These are phyloP conservation scores for Globisporangium apiculatum DNA, from an alignment of 352 stramenopile genomes.

Conservation along the genomic window DNA sequence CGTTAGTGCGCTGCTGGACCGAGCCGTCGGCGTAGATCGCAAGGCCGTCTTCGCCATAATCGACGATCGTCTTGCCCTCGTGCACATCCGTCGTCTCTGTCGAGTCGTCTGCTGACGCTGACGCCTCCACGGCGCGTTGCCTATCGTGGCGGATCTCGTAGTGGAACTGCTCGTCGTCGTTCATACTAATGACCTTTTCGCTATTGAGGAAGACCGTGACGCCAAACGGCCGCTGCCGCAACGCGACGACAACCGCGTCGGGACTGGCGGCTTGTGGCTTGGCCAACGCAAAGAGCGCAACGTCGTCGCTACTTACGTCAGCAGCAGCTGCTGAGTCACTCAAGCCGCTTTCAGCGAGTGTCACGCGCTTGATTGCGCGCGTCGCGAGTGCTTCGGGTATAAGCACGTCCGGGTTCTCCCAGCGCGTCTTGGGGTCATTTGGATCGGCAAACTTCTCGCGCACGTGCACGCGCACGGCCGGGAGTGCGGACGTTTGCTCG, in stretches of 20 bases:
- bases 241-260: slow-evolving; percentile 35
- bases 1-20: slow-evolving; percentile 49
- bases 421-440: slow-evolving; percentile 45
- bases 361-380: slow-evolving; percentile 30
- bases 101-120: slow-evolving; percentile 18
- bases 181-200: slow-evolving; percentile 57
- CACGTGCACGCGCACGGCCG: slow-evolving; percentile 50
- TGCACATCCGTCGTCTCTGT: slow-evolving; percentile 54
- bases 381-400: slow-evolving; percentile 20
- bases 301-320: slow-evolving; percentile 11
- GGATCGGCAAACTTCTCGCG: slow-evolving; percentile 44
- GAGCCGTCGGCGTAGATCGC: slow-evolving; percentile 96
- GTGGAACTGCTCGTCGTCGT: slow-evolving; percentile 61
- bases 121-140: slow-evolving; percentile 18
- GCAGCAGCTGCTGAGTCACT: slow-evolving; percentile 5
- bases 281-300: slow-evolving; percentile 29
- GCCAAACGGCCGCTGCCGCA: slow-evolving; percentile 45
- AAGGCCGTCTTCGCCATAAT: slow-evolving; percentile 97
- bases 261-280: too few relatives aligned
- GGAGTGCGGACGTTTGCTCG: slow-evolving; percentile 21
- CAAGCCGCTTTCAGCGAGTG: slow-evolving; percentile 26
- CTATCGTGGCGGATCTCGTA: slow-evolving; percentile 79
- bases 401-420: slow-evolving; percentile 48
- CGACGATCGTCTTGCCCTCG: slow-evolving; percentile 90
- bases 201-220: slow-evolving; percentile 63